A percentile compares a stretch with the other conserved stretches of the same genome.
phyloP scores from a whole-genome alignment of 371 early-diverging fungal species.

The Haplosporangium sp. region DNA sequence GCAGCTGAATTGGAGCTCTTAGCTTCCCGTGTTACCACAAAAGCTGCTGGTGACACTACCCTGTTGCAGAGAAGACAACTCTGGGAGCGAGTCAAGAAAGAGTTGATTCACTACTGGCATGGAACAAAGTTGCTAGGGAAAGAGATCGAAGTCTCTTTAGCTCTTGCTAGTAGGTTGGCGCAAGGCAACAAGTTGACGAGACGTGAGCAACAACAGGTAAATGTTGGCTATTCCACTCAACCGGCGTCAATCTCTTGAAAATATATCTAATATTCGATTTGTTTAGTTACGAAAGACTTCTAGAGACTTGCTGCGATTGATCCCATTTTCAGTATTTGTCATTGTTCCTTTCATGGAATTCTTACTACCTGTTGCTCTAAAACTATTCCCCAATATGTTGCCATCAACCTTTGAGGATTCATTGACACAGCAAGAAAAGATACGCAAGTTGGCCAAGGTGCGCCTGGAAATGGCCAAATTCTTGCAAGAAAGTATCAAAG shows the following conservation, averaged over 20 bases:
- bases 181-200: conserved; percentile 85
- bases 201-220: conserved; percentile 91
- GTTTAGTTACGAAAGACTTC: conserved; percentile 83
- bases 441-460: conserved; percentile 85
- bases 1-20: not conserved
- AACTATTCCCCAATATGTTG: conserved; percentile 96
- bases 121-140: conserved; percentile 92
- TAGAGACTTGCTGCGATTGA: conserved; percentile 86
- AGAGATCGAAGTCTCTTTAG: conserved; percentile 89
- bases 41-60: conserved; percentile 35
- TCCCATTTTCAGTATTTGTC: conserved; percentile 93
- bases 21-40: conserved; percentile 19
- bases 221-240: not conserved
- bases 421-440: conserved; percentile 92
- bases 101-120: conserved; percentile 94
- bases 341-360: conserved; percentile 96
- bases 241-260: no score
- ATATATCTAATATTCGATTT: not conserved
- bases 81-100: conserved; percentile 88
- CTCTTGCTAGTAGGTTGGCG: conserved; percentile 80
- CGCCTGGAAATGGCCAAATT: conserved; percentile 94
- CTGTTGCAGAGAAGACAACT: conserved; percentile 69
- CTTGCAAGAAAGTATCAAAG: conserved; percentile 93
- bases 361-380: conserved; percentile 89
- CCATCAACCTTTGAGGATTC: conserved; percentile 96